Evolutionary conservation across 2,329 filamentous ascomycete species (phyloP), one percentile per base, ranked within the genome.

Genomic region (Pseudogymnoascus sp.): DNA sequence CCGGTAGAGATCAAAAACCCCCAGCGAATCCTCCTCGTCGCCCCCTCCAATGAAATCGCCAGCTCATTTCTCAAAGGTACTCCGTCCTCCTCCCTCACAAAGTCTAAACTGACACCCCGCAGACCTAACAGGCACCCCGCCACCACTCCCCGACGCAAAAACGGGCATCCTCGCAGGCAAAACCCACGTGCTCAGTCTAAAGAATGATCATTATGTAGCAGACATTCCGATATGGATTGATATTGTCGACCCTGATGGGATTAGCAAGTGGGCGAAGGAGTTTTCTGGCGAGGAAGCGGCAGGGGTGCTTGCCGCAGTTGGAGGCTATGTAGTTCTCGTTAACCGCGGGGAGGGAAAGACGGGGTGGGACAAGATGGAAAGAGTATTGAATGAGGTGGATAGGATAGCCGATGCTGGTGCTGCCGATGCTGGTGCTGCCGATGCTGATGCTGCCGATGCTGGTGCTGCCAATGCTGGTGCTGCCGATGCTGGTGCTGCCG

Each of bases 141-240:
- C 71, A 19, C 81, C 76, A 31, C 74, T 74, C 31, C 69, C 42
- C 59, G 65, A 19, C 60, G 64, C 75, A 46, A 73, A 74, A 15
- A 74, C 72, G 7, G 70, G 75, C 2, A 76, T 78, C 2, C 75
- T 87, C 33, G 85, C 86, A 1, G 86, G 87, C 26, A 80, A 79
- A 35, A 85, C 85, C 15, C 86, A 88, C 69, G 72, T 75, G 46
- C 78, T 86, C 33, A 64, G 74, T 7, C 75, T 89, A 62, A 78
- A 78, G 65, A 89, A 85, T 69, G 77, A 13, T 26, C 89, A 89
- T 76, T 89, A 88, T 76, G 79, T 75, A 23, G 80, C 84, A 62
- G 77, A 77, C 0, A 77, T 89, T 3, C 85, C 86, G 46, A 78
- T 89, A 67, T 89, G 87, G 87, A 78, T 89, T n/a, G 87, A 89